Evolutionary conservation across 2,329 filamentous ascomycete species (phyloP), one percentile per base, ranked within the genome.

Genomic region (Fusarium falciforme): DNA sequence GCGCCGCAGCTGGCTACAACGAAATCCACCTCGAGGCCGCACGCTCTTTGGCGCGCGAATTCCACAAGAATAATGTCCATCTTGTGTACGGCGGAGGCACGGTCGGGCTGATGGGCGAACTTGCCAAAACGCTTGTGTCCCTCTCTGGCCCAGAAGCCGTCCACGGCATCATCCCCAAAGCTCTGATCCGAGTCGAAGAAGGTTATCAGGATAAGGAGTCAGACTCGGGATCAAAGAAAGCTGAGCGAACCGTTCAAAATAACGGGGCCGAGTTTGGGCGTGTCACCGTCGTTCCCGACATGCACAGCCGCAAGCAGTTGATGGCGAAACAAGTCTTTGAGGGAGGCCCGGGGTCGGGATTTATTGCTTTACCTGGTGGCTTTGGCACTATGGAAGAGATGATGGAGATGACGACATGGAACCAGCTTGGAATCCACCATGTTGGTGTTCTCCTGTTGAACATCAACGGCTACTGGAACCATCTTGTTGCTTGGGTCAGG

Each of bases 371-470:
- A 20, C 38, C 59, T 12, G 59, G 59, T n/a, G 59, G 59, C 16
- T 61, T 61, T 35, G 59, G 59, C 5, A 61, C 59, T 14, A 35
- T 61, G 59, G 59, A 61, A 6, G 59, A 61, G 16, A 42, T 49
- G 1, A 61, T 61, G 59, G 59, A 61, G 59, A 61, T 61, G 59
- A 61, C 59, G 59, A 61, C 59, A 14, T 61, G 59, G 59, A 61
- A 61, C 22, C 59, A 61, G 17, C 59, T 61, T 47, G 59, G 59
- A 20, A 61, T 61, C 29, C 59, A 61, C 42, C 59, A 44, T 9
- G 59, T 61, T 29, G 59, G 59, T 22, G 31, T 61, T 9, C 29
- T 61, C 16, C 17, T 61, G 40, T 33, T 61, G 14, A 61, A 61
- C 38, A 61, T 61, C 40, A 61, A 61, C 40, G 59, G 59, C 8